Base-by-base conservation (phyloP, 106 monocot genomes). In the Allium sativum region DNA sequence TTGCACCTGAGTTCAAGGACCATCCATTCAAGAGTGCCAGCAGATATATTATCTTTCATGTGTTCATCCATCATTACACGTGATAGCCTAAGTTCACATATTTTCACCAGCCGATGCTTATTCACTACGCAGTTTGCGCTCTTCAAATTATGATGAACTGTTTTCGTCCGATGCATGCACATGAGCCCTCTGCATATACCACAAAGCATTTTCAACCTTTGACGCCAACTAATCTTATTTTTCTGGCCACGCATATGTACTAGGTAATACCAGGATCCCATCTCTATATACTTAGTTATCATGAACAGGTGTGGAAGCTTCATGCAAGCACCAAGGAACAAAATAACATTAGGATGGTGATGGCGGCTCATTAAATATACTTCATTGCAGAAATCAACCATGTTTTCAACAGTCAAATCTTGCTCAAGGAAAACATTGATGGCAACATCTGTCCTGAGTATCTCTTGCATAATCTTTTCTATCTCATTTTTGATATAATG, bases 11-110 rank as follows among this genome's bases (percentile, higher is more conserved):
- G 81, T 48, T 96, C 96, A 31, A 90, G 96, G 51, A 90, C 90
- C 96, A 96, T 96, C 96, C 96, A 96, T 74, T 96, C 90, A 3
- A 90, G 95, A 41, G 96, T 96, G 31, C 96, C 96, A 13, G 91
- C 96, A 62, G 96, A 96, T 14, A 84, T 82, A 59, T 62, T 80
- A 65, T 96, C 91, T 14, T 66, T 76, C 87, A 87, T 61, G 9
- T 87, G 79, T 31, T 20, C 60, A 57, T 82, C 84, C 40, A 53
- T 75, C 74, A 87, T 81, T 18, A 87, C 74, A 40, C 77, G 66
- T 40, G 95, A 90, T 21, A 96, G 89, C 21, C 95, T 90, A 51
- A 96, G 90, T 66, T 96, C 95, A 63, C 95, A 96, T 71, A 96
- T 96, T 77, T 96, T 96, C 40, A 87, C 87, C 3, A 74, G 74